Percentiles rank a stretch among this genome's conserved stretches.
Evolutionary conservation across 495 filamentous ascomycete species (phyloP).

Genomic region (Recurvomyces mirabilis): DNA sequence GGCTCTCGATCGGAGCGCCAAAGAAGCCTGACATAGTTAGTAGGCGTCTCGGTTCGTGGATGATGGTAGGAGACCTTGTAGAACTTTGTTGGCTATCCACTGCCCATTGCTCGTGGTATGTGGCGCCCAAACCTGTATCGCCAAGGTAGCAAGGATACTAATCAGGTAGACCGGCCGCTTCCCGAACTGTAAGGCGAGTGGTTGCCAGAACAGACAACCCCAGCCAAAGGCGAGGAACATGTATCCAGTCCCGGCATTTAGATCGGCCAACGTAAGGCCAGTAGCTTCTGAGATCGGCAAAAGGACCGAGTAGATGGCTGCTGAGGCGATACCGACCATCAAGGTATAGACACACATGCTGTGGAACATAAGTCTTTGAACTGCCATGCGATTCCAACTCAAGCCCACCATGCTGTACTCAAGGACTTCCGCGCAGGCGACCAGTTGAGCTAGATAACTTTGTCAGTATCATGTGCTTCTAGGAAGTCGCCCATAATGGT

Average conservation of each 20-base stretch:
- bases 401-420: constrained; percentile 17
- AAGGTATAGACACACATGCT: constrained; percentile 42
- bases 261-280: constrained; percentile 39
- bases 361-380: too few relatives aligned
- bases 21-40: too few relatives aligned
- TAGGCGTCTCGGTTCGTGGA: too few relatives aligned
- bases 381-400: too few relatives aligned
- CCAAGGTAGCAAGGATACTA: constrained; percentile 44
- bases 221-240: constrained; percentile 34
- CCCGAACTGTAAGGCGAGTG: constrained; percentile 54
- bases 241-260: constrained; percentile 54
- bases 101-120: constrained; percentile 43
- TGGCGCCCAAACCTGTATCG: constrained; percentile 37
- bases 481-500: not conserved
- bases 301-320: constrained; percentile 52
- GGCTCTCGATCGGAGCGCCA: constrained; percentile 51
- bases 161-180: constrained; percentile 53
- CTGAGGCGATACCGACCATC: constrained; percentile 47
- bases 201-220: constrained; percentile 60
- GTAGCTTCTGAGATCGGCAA: constrained; percentile 47
- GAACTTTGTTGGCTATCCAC: constrained; percentile 52
- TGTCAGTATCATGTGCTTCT: not conserved
- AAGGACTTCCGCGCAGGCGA: constrained; percentile 23
- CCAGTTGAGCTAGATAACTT: constrained; percentile 23
- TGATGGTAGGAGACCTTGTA: constrained; percentile 52